phyloP scores from a whole-genome alignment of 2,329 filamentous ascomycete genomes.

The Ophiostoma triangulosporum region DNA sequence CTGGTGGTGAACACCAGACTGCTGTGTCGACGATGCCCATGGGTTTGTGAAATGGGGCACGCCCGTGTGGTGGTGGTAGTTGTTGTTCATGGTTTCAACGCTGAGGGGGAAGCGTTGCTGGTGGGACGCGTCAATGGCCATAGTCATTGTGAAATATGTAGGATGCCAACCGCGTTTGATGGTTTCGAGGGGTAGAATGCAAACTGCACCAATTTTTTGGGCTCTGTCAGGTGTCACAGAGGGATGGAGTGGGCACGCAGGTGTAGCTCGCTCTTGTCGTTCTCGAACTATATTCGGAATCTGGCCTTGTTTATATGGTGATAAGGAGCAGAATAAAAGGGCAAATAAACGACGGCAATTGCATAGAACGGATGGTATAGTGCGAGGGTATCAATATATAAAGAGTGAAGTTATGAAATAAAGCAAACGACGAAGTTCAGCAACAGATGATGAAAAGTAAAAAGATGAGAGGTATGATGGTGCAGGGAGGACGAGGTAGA shows the following conservation, averaged over 20 bases:
- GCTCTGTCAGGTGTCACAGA: too few species aligned
- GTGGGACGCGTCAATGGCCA: constrained; percentile 74
- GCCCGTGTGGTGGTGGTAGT: constrained; percentile 35
- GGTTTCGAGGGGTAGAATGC: not conserved
- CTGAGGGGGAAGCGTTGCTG: constrained; percentile 67
- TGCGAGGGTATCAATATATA: too few species aligned
- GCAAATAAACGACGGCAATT: too few species aligned
- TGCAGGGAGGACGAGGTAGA: not conserved
- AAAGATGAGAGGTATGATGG: not conserved
- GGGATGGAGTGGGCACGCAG: not conserved
- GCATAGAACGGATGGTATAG: too few species aligned
- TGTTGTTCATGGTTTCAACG: constrained; percentile 66
- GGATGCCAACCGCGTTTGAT: not conserved
- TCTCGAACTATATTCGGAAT: too few species aligned
- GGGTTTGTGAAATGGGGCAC: constrained; percentile 76
- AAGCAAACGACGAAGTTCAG: too few species aligned
- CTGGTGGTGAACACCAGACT: constrained; percentile 27
- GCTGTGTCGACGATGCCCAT: constrained; percentile 53
- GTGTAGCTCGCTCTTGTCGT: too few species aligned
- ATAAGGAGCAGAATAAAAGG: too few species aligned
- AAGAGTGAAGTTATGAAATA: too few species aligned
- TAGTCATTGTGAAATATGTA: constrained; percentile 58
- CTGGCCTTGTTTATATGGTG: too few species aligned
- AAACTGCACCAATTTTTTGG: too few species aligned
- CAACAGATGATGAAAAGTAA: too few species aligned